Percentiles rank a stretch among this genome's conserved stretches.
Conservation (phyloP, 176 grass and related monocot species). For the Avena insularis region DNA sequence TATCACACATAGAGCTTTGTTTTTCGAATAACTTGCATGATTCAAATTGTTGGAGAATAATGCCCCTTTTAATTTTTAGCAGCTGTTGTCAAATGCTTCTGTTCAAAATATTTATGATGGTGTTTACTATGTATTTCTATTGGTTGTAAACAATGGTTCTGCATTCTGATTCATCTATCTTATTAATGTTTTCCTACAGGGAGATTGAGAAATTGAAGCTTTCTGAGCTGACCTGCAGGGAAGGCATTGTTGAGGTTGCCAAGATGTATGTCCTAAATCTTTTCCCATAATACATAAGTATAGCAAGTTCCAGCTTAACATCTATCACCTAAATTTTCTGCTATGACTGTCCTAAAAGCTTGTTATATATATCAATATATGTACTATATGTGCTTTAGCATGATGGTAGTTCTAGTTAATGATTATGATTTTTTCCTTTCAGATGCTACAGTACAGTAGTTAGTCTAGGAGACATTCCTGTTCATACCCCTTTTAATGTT, state of each 20-base stretch:
- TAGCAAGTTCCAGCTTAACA: background rate
- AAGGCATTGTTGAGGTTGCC: slow-evolving; percentile 85
- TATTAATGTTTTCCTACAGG: slow-evolving; percentile 47
- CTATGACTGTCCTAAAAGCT: background rate
- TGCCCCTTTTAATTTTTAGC: background rate
- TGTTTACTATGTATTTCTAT: background rate
- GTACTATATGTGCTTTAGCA: background rate
- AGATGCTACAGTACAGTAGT: background rate
- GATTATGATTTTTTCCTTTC: background rate
- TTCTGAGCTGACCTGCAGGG: slow-evolving; percentile 77
- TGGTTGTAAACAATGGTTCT: background rate
- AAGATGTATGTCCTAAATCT: slow-evolving; percentile 58
- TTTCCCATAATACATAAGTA: background rate
- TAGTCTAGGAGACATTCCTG: background rate
- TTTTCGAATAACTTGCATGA: background rate
- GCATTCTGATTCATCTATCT: slow-evolving; percentile 23
- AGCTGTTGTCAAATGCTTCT: slow-evolving; percentile 7
- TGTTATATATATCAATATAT: background rate
- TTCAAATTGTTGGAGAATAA: background rate
- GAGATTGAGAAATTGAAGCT: slow-evolving; percentile 94
- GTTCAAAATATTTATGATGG: background rate
- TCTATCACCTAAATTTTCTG: background rate
- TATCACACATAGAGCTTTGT: background rate
- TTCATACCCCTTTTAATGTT: slow-evolving; percentile 1
- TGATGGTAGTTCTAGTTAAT: background rate